Percentiles rank a stretch among this genome's conserved stretches.
These are phyloP conservation scores for Mucor velutinosus DNA, from an alignment of 371 early-diverging fungal genomes.

Conservation along the genomic window DNA sequence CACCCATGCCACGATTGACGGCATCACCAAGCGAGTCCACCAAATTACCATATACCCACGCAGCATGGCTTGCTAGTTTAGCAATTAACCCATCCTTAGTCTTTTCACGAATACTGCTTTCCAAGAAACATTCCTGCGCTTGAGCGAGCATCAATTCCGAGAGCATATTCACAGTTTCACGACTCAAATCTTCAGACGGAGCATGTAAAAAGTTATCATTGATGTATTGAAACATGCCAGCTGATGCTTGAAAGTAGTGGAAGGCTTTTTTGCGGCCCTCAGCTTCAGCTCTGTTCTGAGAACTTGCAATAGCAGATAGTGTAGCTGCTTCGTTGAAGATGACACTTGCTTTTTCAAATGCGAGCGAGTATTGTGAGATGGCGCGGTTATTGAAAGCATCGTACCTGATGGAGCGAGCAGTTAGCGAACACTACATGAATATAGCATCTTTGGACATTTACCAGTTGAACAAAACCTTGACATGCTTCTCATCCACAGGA, in stretches of 20 bases:
- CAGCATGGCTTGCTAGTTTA: conserved; percentile 88
- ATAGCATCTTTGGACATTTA: conserved; percentile 32
- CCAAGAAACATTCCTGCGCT: conserved; percentile 93
- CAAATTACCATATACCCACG: conserved; percentile 73
- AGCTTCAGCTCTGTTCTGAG: conserved; percentile 74
- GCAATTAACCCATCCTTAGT: conserved; percentile 83
- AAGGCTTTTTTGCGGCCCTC: conserved; percentile 80
- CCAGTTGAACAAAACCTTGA: conserved; percentile 90
- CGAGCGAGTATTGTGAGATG: conserved; percentile 82
- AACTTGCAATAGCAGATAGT: conserved; percentile 70
- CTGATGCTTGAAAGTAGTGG: conserved; percentile 90
- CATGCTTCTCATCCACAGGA: conserved; percentile 87
- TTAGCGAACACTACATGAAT: neutral
- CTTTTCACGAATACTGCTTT: conserved; percentile 83
- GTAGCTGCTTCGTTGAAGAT: conserved; percentile 93
- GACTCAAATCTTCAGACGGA: conserved; percentile 88
- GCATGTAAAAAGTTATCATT: conserved; percentile 97
- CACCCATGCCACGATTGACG: conserved; percentile 48
- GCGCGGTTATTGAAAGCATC: conserved; percentile 74
- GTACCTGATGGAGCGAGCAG: conserved; percentile 57
- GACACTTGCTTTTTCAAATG: conserved; percentile 94
- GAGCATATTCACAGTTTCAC: conserved; percentile 85
- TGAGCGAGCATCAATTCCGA: conserved; percentile 89
- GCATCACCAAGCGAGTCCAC: conserved; percentile 69
- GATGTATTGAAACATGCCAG: conserved; percentile 92